These are phyloP conservation scores for Serpula lacrymans DNA, from an alignment of 768 basidiomycete species.

Conservation along the genomic window DNA sequence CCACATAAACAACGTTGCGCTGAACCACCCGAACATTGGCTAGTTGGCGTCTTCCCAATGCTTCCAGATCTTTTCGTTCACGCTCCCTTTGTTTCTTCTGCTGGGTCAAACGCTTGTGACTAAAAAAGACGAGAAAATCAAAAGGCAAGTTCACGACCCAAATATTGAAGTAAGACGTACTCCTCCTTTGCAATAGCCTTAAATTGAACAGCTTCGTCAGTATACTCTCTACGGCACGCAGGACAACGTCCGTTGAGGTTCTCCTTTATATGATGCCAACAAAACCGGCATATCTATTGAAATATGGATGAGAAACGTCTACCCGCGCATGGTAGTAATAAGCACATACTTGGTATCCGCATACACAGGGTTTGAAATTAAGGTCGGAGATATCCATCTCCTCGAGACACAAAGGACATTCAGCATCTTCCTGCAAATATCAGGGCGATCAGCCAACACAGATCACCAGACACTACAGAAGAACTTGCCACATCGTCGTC, in stretches of 20 bases:
- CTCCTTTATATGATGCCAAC: constrained; percentile 97
- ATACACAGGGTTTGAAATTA: constrained; percentile 98
- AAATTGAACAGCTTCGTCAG: constrained; percentile 91
- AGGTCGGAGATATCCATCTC: constrained; percentile 99
- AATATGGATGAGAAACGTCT: neutral
- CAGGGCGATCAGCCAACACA: constrained; percentile 15
- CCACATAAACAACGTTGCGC: constrained; percentile 92
- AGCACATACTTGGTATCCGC: constrained; percentile 87
- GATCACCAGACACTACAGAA: constrained; percentile 9
- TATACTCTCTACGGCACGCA: constrained; percentile 90
- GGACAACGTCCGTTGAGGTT: constrained; percentile 96
- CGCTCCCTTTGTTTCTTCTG: constrained; percentile 95
- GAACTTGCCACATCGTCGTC: constrained; percentile 78
- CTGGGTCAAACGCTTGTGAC: constrained; percentile 91
- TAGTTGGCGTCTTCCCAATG: constrained; percentile 77
- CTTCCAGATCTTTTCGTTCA: constrained; percentile 92
- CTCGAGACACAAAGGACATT: constrained; percentile 96
- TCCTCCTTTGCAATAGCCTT: constrained; percentile 94
- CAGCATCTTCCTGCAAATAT: constrained; percentile 81
- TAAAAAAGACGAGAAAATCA: constrained; percentile 29
- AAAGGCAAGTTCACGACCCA: constrained; percentile 12
- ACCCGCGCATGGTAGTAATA: too few species aligned
- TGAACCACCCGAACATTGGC: constrained; percentile 96
- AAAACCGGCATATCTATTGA: constrained; percentile 94
- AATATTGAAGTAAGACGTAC: constrained; percentile 48